Evolutionary conservation across 192 early-diverging fungal species (phyloP), one percentile per base, ranked within the genome.

Genomic region (Entrophospora sp.): DNA sequence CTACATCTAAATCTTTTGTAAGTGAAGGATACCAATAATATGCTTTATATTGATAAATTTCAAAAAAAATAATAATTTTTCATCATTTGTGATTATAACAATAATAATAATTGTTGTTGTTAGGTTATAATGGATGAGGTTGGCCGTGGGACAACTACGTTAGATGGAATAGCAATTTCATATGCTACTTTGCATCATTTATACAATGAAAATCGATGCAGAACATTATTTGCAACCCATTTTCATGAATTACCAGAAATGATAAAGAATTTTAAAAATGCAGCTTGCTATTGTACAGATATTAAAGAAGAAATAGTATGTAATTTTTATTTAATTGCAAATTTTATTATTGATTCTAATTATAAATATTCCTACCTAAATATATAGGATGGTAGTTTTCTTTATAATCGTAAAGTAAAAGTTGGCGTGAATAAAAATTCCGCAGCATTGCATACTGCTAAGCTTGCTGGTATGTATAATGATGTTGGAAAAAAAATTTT

Each of bases 181-280:
- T 89, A 84, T 55, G 85, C 89, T 1, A 84, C 83, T 0, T 71
- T 89, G 9, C 68, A 79, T 59, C 73, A 84, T 31, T 51, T 91
- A 18, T 77, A 85, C 46, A 75, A 83, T 57, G 32, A 59, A 9
- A 78, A 79, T 40, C 46, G 74, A 22, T 86, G 89, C 64, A 75
- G 84, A 36, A 83, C 87, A 0, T 57, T 91, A 4, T 88, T 91
- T 79, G 89, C 87, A 5, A 91, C 89, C 0, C 89, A 91, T 68
- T 87, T 87, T 65, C 87, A 89, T 55, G 89, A 91, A 61, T 69
- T 91, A 20, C 75, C 83, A 6, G 75, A 78, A 37, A 67, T 84
- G 67, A 78, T 69, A 20, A 24, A 37, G 7, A 14, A 43, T 64
- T 67, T 69, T 65, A 67, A 66, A 13, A 31, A 28, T 48, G 55